Conservation (phyloP, 2,329 filamentous ascomycete genomes). For the Alternaria arbusti region DNA sequence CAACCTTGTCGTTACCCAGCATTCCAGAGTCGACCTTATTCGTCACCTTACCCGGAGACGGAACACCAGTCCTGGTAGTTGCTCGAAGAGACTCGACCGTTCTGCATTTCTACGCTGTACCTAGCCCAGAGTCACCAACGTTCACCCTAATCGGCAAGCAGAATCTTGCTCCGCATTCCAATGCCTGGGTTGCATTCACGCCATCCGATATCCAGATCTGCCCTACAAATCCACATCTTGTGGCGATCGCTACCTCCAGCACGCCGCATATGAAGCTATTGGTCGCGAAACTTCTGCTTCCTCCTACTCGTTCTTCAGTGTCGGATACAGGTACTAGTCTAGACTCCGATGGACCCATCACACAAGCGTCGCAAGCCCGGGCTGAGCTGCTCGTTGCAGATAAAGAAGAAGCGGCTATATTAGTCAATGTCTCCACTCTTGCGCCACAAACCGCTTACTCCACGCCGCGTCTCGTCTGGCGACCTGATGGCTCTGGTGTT, state of each 20-base stretch:
- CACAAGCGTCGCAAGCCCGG: constrained; percentile 61
- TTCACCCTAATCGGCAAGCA: constrained; percentile 59
- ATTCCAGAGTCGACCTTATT: constrained; percentile 66
- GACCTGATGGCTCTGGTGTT: constrained; percentile 66
- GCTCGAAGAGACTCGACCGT: constrained; percentile 65
- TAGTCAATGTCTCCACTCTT: constrained; percentile 64
- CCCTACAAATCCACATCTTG: constrained; percentile 60
- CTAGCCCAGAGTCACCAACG: constrained; percentile 16
- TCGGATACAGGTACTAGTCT: constrained; percentile 1
- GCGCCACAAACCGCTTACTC: constrained; percentile 68
- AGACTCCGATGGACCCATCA: constrained; percentile 35
- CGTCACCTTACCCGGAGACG: constrained; percentile 55
- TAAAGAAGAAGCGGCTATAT: constrained; percentile 65
- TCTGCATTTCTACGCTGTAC: constrained; percentile 61
- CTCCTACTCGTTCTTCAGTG: constrained; percentile 35
- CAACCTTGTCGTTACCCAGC: constrained; percentile 54
- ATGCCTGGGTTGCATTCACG: constrained; percentile 69
- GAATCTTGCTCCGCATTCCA: constrained; percentile 67
- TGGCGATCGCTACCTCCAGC: constrained; percentile 66
- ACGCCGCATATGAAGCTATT: constrained; percentile 69
- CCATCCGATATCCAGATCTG: constrained; percentile 63
- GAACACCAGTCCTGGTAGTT: constrained; percentile 58
- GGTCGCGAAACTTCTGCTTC: constrained; percentile 64
- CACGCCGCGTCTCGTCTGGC: constrained; percentile 67
- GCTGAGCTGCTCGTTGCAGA: constrained; percentile 60